A percentile compares a stretch with the other conserved stretches of the same genome.
Conservation (phyloP, 805 yeast genomes). For the Tetrapisispora iriomotensis region DNA sequence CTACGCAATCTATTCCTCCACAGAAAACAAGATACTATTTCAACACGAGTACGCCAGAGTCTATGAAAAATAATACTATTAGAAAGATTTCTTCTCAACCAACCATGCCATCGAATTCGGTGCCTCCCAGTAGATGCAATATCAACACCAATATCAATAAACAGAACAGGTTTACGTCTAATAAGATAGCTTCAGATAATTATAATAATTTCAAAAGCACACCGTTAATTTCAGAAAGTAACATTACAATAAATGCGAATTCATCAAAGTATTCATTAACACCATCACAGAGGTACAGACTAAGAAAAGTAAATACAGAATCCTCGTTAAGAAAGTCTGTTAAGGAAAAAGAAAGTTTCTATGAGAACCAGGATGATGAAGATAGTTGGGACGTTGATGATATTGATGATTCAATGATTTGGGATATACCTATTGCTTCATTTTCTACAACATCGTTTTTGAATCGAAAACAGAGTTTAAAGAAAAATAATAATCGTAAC, state of each 20-base stretch:
- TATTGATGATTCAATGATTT: conserved; percentile 33
- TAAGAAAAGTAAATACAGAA: conserved; percentile 32
- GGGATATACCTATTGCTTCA: conserved; percentile 43
- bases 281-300: conserved; percentile 35
- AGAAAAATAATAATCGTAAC: neutral
- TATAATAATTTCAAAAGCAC: conserved; percentile 1
- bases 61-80: neutral
- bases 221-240: neutral
- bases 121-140: neutral
- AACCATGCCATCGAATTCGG: neutral
- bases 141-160: neutral
- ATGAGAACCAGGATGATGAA: conserved; percentile 27
- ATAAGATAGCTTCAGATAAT: neutral
- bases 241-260: too few species aligned
- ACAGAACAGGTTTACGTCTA: neutral
- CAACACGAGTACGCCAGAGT: too few species aligned
- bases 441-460: conserved; percentile 19
- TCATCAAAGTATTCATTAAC: conserved; percentile 19
- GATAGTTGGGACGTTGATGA: conserved; percentile 20
- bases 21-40: conserved; percentile 3
- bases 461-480: conserved; percentile 1
- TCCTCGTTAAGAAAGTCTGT: conserved; percentile 26
- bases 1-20: neutral
- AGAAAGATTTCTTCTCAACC: neutral
- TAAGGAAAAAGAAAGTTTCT: conserved; percentile 31